A percentile compares a stretch with the other conserved stretches of the same genome.
Conservation (phyloP, 2,329 filamentous ascomycete species). For the Fusarium zealandicum region DNA sequence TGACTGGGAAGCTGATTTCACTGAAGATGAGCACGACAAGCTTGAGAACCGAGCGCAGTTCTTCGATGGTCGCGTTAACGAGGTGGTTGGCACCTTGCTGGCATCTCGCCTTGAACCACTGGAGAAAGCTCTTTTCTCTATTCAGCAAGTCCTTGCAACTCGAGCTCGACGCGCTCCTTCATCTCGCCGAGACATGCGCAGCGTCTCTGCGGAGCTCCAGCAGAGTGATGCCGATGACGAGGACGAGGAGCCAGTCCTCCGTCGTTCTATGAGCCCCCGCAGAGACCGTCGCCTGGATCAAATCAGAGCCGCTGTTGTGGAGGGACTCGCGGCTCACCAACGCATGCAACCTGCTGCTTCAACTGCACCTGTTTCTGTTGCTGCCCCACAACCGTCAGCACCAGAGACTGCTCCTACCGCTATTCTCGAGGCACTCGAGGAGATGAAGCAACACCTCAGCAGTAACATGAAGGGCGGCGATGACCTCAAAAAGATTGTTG, state of each 20-base stretch:
- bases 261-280: slow-evolving; percentile 78
- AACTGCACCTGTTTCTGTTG: slow-evolving; percentile 25
- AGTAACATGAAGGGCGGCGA: slow-evolving; percentile 46
- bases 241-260: slow-evolving; percentile 73
- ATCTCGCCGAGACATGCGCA: slow-evolving; percentile 66
- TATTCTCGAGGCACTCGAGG: slow-evolving; percentile 71
- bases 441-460: slow-evolving; percentile 61
- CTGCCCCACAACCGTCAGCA: background rate
- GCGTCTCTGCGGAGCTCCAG: slow-evolving; percentile 71
- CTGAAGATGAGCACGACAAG: slow-evolving; percentile 83
- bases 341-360: slow-evolving; percentile 47
- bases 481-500: slow-evolving; percentile 67
- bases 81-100: slow-evolving; percentile 80
- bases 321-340: slow-evolving; percentile 72
- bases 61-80: slow-evolving; percentile 90
- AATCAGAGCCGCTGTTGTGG: slow-evolving; percentile 75
- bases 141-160: slow-evolving; percentile 72
- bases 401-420: slow-evolving; percentile 45
- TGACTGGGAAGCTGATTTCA: slow-evolving; percentile 91
- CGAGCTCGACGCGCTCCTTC: slow-evolving; percentile 64
- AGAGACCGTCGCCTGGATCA: slow-evolving; percentile 83
- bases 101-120: slow-evolving; percentile 80
- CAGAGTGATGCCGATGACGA: slow-evolving; percentile 96
- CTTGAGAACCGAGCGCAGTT: slow-evolving; percentile 82
- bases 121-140: slow-evolving; percentile 77